phyloP scores from a whole-genome alignment of 208 protist genomes.

The Crithidia expoeki region DNA sequence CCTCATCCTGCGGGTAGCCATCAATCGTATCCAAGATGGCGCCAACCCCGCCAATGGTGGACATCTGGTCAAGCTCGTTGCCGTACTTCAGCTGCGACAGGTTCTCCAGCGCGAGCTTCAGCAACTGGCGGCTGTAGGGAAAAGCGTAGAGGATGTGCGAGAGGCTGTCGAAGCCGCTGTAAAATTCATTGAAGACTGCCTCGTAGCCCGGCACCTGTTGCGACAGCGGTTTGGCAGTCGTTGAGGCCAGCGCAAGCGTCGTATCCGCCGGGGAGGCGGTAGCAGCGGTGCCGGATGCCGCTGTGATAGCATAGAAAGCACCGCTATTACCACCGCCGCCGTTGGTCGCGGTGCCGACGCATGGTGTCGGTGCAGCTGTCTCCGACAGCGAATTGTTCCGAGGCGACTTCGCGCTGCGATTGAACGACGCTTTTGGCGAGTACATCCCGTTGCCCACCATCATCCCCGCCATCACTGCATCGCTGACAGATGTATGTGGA shows the following conservation, averaged over 20 bases:
- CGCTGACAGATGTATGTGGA: not conserved
- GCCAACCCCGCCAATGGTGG: slow-evolving; percentile 60
- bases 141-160: slow-evolving; percentile 79
- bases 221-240: slow-evolving; percentile 28
- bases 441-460: not conserved
- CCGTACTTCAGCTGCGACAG: slow-evolving; percentile 43
- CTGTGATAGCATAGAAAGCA: not conserved
- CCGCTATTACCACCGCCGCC: not conserved
- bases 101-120: slow-evolving; percentile 51
- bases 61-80: slow-evolving; percentile 42
- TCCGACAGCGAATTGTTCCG: not conserved
- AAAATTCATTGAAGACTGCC: slow-evolving; percentile 78
- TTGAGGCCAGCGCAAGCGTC: not conserved
- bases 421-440: slow-evolving; percentile 3
- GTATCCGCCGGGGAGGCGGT: not conserved
- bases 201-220: slow-evolving; percentile 48
- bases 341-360: not conserved
- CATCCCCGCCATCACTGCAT: not conserved
- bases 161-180: slow-evolving; percentile 67
- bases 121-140: slow-evolving; percentile 55
- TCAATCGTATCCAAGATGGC: slow-evolving; percentile 84
- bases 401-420: not conserved
- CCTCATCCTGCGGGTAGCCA: slow-evolving; percentile 72
- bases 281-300: not conserved
- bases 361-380: not conserved